phyloP scores from a whole-genome alignment of 2,329 filamentous ascomycete genomes.

The Cordyceps javanica region DNA sequence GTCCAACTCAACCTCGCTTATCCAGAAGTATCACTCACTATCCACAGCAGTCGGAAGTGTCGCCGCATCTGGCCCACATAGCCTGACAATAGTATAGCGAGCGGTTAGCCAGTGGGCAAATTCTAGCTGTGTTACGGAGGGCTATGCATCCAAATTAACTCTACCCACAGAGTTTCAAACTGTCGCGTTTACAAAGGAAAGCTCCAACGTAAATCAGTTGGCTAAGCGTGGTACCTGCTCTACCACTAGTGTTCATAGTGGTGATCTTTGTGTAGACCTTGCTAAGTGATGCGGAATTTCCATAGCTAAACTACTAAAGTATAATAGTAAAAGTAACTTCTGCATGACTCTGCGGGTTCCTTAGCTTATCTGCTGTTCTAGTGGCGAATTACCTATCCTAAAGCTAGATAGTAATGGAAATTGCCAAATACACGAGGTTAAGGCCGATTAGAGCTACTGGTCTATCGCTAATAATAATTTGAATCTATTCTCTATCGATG shows the following conservation, averaged over 20 bases:
- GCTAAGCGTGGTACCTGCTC: neutral
- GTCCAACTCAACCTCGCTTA: constrained; percentile 10
- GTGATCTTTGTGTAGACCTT: neutral
- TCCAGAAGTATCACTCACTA: neutral
- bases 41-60: neutral
- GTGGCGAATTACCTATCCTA: constrained; percentile 28
- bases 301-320: neutral
- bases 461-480: constrained; percentile 27
- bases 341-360: constrained; percentile 19
- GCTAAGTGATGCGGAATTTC: neutral
- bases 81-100: constrained; percentile 19
- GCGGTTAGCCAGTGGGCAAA: constrained; percentile 25
- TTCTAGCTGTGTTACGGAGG: constrained; percentile 22
- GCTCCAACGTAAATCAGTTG: neutral
- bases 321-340: neutral
- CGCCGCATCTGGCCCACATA: constrained; percentile 18
- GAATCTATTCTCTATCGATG: constrained; percentile 23
- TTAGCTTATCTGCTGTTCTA: constrained; percentile 32
- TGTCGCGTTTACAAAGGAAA: constrained; percentile 19
- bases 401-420: constrained; percentile 25
- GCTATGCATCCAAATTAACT: constrained; percentile 15
- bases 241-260: neutral
- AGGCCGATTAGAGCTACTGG: constrained; percentile 29
- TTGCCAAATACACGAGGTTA: constrained; percentile 23
- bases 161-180: constrained; percentile 20